Evolutionary conservation across 2,329 filamentous ascomycete genomes (phyloP).

Genomic region (Aspergillus sp.): DNA sequence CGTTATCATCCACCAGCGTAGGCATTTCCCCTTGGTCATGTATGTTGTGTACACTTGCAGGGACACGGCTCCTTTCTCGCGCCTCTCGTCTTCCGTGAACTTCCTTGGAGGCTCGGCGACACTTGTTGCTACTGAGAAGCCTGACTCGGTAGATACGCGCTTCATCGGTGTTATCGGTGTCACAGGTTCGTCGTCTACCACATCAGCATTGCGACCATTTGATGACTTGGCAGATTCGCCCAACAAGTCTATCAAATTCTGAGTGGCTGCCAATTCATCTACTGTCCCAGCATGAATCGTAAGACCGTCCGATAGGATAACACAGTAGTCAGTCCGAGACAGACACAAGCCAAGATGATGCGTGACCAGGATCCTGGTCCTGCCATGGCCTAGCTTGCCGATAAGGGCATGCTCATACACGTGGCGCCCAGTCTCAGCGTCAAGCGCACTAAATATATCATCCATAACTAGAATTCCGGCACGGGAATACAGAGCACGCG

Average conservation of each 20-base stretch:
- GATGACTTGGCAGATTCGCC: constrained; percentile 47
- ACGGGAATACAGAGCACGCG: constrained; percentile 75
- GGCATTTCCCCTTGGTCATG: constrained; percentile 65
- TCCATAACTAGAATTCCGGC: constrained; percentile 76
- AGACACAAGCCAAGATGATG: constrained; percentile 75
- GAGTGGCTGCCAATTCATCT: constrained; percentile 54
- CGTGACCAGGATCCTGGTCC: constrained; percentile 77
- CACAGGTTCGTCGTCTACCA: constrained; percentile 15
- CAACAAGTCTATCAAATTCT: constrained; percentile 47
- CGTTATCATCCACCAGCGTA: constrained; percentile 60
- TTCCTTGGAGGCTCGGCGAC: constrained; percentile 55
- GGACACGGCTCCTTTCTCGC: constrained; percentile 70
- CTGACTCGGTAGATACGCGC: constrained; percentile 14
- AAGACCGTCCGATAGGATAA: constrained; percentile 70
- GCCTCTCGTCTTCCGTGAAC: constrained; percentile 75
- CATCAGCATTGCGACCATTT: constrained; percentile 25
- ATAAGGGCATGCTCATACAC: constrained; percentile 75
- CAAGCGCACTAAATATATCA: constrained; percentile 80
- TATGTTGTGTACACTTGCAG: constrained; percentile 68
- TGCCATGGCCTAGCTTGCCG: constrained; percentile 66
- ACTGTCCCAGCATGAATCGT: constrained; percentile 66
- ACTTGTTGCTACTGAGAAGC: constrained; percentile 19
- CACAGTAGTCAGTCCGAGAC: constrained; percentile 70
- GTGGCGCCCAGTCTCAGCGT: constrained; percentile 77
- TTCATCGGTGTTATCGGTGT: constrained; percentile 15